Evolutionary conservation across 2,329 filamentous ascomycete species (phyloP), one percentile per base, ranked within the genome.

Genomic region (Madurella fahalii): DNA sequence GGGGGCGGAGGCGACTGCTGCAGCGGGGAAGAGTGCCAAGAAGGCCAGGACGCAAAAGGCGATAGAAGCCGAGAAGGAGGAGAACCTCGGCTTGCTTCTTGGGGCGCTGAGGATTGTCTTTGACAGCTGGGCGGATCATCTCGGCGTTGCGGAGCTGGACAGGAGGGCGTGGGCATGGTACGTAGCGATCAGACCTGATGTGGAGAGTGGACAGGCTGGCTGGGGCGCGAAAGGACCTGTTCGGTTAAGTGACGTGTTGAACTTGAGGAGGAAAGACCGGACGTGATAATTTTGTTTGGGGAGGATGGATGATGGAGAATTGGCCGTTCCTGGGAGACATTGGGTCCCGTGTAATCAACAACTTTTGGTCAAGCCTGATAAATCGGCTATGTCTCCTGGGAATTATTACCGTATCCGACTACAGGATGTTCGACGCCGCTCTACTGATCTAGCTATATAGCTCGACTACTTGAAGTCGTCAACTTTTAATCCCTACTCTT

Each of bases 91-190:
- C 0, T 72, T 86, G 53, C 69, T 95, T 2, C 74, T 95, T 0
- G 85, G 82, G 3, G 85, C 88, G 0, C 73, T 95, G 53, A 81
- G 91, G 58, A 67, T 90, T 17, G 68, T 95, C 1, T 91, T 84
- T 63, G 76, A 79, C 45, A 93, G 89, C 57, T 95, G 90, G 91
- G 77, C 79, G 1, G 71, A 74, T n/a, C 77, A 82, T 31, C 68
- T 95, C 34, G 77, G 71, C 25, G 71, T 73, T 4, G 75, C 80
- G 15, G 89, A 95, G 63, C 73, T 95, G 50, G 89, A 95, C 66
- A 78, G 79, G 58, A 80, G 84, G 56, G 88, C 89, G 16, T 95
- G 90, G 89, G 74, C 74, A 11, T 95, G 90, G 90, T 95, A 95
- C 69, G 76, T 87, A 1, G 78, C 81, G 18, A 83, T 92, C 17